A percentile compares a stretch with the other conserved stretches of the same genome.
phyloP scores from a whole-genome alignment of 1,284 basidiomycete species.

The Cryptococcus maquisensis region DNA sequence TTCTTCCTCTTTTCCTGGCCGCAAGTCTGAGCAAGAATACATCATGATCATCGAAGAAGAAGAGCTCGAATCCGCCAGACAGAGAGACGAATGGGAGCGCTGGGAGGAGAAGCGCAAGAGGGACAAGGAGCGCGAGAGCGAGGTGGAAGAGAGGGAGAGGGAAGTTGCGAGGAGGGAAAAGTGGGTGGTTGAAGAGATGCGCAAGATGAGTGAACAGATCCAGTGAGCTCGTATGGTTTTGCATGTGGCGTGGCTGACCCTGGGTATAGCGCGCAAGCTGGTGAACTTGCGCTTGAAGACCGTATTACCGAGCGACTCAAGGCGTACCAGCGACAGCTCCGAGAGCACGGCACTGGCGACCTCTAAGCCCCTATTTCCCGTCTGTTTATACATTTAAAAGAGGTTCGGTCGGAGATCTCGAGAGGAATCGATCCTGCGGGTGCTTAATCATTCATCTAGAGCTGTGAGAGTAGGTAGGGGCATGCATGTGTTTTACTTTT shows the following conservation, averaged over 20 bases:
- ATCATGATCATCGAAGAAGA: constrained; percentile 8
- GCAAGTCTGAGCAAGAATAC: background rate
- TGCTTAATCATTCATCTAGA: background rate
- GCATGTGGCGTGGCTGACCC: background rate
- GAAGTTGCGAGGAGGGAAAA: constrained; percentile 38
- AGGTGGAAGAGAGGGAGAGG: constrained; percentile 40
- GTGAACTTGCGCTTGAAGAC: constrained; percentile 43
- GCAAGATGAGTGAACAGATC: constrained; percentile 39
- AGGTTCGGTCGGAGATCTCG: background rate
- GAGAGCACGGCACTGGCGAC: background rate
- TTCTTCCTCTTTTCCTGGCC: background rate
- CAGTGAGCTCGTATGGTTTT: constrained; percentile 21
- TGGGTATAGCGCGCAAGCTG: constrained; percentile 26
- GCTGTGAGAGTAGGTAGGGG: background rate
- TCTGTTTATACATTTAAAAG: background rate
- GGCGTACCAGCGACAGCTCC: constrained; percentile 34
- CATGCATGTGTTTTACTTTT: background rate
- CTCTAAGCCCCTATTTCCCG: background rate
- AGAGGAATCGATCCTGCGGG: background rate
- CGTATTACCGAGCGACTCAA: constrained; percentile 43
- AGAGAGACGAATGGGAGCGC: constrained; percentile 22
- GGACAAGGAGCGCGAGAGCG: constrained; percentile 28
- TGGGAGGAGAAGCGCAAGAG: constrained; percentile 18
- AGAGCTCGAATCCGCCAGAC: constrained; percentile 6
- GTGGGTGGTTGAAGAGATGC: constrained; percentile 44